Evolutionary conservation across 2,329 filamentous ascomycete species (phyloP).

Genomic region (Lachnellula suecica): DNA sequence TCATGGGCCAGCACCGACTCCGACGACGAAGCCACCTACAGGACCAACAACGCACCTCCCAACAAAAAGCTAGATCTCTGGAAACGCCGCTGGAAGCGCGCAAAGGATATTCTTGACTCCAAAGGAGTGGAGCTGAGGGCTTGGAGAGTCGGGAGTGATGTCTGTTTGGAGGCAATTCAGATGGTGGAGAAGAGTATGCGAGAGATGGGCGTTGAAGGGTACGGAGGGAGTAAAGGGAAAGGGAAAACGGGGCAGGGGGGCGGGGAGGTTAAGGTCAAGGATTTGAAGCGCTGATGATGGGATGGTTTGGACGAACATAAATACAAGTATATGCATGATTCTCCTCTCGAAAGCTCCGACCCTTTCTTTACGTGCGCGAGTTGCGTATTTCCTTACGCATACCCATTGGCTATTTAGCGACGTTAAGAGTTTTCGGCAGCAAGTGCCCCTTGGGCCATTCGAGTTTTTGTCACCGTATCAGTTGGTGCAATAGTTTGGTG

Average conservation of each 20-base stretch:
- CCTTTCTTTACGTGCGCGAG: no score
- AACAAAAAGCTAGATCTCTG: slow-evolving; percentile 75
- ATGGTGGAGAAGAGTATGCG: slow-evolving; percentile 58
- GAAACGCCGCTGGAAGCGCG: slow-evolving; percentile 64
- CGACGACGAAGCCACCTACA: slow-evolving; percentile 27
- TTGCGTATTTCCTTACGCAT: no score
- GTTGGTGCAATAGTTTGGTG: no score
- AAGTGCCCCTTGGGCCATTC: no score
- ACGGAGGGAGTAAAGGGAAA: slow-evolving; percentile 23
- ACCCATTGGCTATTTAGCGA: no score
- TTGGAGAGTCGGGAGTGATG: slow-evolving; percentile 73
- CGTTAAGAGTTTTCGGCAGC: no score
- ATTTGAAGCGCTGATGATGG: slow-evolving; percentile 25
- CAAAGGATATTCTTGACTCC: slow-evolving; percentile 60
- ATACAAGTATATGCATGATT: not conserved
- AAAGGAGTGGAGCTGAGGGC: slow-evolving; percentile 68
- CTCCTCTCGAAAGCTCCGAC: not conserved
- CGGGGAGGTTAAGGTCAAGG: slow-evolving; percentile 34
- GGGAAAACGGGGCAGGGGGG: slow-evolving; percentile 30
- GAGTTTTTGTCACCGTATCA: no score
- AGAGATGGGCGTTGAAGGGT: slow-evolving; percentile 39
- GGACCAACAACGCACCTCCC: slow-evolving; percentile 19
- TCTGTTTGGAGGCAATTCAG: slow-evolving; percentile 62
- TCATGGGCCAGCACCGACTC: slow-evolving; percentile 27
- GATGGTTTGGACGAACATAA: no score